Evolutionary conservation across 2,329 filamentous ascomycete species (phyloP), one percentile per base, ranked within the genome.

Genomic region (Fusarium torreyae): DNA sequence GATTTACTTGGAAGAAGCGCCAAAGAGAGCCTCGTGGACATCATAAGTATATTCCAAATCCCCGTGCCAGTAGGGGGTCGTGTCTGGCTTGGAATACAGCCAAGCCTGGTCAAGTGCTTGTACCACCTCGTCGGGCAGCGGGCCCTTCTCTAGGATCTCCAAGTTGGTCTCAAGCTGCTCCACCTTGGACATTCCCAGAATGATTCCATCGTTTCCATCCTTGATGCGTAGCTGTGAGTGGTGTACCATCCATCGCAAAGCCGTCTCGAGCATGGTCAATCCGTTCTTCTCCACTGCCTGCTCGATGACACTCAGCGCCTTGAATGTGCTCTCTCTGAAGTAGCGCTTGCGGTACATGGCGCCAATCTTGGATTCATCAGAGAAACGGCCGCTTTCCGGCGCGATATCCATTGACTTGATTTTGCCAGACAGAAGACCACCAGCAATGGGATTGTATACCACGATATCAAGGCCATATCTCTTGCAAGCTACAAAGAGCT

Each of bases 401-500:
- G 84, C 79, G 40, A 84, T 78, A 70, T 94, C 90, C 49, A 81
- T 81, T 53, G 87, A 87, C 81, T 91, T 92, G 83, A 93, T 89
- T 81, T 94, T 94, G 68, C 93, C 93, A 11, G 89, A 91, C 78
- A 97, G 92, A 14, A 97, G 81, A 3, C 93, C 93, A 20, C 93
- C 93, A 2, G 92, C 92, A 56, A 95, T 83, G 1, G 93, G 93
- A 77, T 96, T 97, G 81, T 94, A 95, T 42, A 93, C 84, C 9
- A 95, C 92, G 45, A 96, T 86, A 67, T 94, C 91, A 22, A 96
- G 84, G 3, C 91, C 92, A 77, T 94, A 95, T 53, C 92, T 88
- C 22, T 88, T 88, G 76, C 91, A 94, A 22, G 89, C 89, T 5
- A 89, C 88, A 55, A 96, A 86, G 42, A 96, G 83, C 78, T 96